Conservation (phyloP, 2,329 filamentous ascomycete species). For the Sporothrix curviconia region DNA sequence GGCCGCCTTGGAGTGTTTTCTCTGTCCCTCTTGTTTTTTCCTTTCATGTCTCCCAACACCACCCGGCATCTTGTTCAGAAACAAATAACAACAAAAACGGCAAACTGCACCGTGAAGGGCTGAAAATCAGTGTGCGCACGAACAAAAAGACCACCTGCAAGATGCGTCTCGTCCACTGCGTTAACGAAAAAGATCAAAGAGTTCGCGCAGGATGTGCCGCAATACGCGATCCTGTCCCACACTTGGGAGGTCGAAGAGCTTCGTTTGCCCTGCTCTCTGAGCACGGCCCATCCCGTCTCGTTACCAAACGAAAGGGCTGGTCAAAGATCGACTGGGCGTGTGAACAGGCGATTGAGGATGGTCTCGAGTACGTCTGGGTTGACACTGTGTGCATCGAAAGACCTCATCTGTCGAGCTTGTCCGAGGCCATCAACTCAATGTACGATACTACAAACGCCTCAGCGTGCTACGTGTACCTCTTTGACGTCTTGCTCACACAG, state of each 20-base stretch:
- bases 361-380: conserved; percentile 16
- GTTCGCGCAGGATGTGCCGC: conserved; percentile 13
- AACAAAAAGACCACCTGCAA: not conserved
- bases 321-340: conserved; percentile 6
- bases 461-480: conserved; percentile 16
- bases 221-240: conserved; percentile 22
- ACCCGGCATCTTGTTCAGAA: too few relatives aligned
- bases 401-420: conserved; percentile 15
- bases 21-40: too few relatives aligned
- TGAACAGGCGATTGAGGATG: not conserved
- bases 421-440: conserved; percentile 21
- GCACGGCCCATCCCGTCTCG: not conserved
- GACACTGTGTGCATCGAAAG: conserved; percentile 22
- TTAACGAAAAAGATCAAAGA: conserved; percentile 16
- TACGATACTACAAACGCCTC: conserved; percentile 16
- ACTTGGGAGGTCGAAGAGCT: conserved; percentile 15
- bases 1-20: too few relatives aligned
- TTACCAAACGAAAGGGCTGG: not conserved
- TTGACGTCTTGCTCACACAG: too few relatives aligned
- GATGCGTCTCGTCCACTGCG: conserved; percentile 20
- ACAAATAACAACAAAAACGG: not conserved
- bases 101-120: too few relatives aligned
- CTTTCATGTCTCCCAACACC: too few relatives aligned
- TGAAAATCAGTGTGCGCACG: too few relatives aligned
- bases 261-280: not conserved